Conservation (phyloP, 1,284 basidiomycete genomes). For the Paramarasmius palmivorus region DNA sequence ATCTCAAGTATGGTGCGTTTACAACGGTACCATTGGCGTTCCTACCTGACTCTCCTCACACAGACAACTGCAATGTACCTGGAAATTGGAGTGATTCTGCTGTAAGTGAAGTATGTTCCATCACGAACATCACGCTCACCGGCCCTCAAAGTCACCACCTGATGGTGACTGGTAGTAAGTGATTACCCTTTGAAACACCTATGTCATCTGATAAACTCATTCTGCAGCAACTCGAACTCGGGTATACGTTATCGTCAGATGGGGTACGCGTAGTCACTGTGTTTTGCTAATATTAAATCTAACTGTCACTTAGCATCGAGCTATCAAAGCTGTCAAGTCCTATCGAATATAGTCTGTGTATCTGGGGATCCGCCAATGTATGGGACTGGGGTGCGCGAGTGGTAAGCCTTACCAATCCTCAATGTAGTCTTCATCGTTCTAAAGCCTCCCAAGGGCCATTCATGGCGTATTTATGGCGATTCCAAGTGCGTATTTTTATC, state of each 20-base stretch:
- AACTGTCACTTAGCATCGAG: constrained; percentile 35
- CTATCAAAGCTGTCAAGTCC: constrained; percentile 39
- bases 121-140: not conserved
- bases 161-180: constrained; percentile 54
- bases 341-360: constrained; percentile 50
- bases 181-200: not conserved
- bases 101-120: constrained; percentile 25
- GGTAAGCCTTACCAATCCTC: constrained; percentile 27
- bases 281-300: not conserved
- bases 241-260: constrained; percentile 56
- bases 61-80: constrained; percentile 59
- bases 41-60: not conserved
- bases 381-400: constrained; percentile 57
- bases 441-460: constrained; percentile 42
- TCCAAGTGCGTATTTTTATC: constrained; percentile 29
- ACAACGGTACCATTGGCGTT: not conserved
- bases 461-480: constrained; percentile 57
- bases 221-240: constrained; percentile 51
- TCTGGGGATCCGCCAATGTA: constrained; percentile 52
- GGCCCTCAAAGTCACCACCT: constrained; percentile 32
- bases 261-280: constrained; percentile 36
- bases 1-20: constrained; percentile 54
- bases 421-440: not conserved
- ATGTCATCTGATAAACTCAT: not conserved
- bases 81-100: constrained; percentile 47